Evolutionary conservation across 129 eudicot genomes (phyloP).

Genomic region (Kitagawia praeruptora): DNA sequence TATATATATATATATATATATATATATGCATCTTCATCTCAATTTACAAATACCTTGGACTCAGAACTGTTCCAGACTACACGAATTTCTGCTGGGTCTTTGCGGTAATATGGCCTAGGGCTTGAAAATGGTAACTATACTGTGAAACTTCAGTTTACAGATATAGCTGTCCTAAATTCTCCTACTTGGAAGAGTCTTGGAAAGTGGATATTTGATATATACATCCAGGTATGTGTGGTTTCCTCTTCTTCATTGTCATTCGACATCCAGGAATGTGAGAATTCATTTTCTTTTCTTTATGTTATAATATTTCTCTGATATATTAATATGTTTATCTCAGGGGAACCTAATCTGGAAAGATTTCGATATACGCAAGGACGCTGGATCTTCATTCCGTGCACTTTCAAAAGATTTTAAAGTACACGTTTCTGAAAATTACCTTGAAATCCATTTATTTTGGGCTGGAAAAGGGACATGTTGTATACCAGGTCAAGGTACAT

Average conservation of each 20-base stretch:
- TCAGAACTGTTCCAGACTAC: constrained; percentile 64
- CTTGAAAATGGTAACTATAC: constrained; percentile 76
- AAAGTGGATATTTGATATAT: constrained; percentile 74
- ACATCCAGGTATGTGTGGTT: constrained; percentile 49
- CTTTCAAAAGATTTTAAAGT: constrained; percentile 31
- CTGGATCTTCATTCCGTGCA: constrained; percentile 47
- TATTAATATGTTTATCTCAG: constrained; percentile 19
- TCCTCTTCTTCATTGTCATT: not conserved
- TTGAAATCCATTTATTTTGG: constrained; percentile 88
- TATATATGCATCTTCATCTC: constrained; percentile 19
- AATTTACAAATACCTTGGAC: constrained; percentile 50
- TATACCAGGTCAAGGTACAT: constrained; percentile 61
- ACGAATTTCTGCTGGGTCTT: constrained; percentile 70
- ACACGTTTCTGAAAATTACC: constrained; percentile 54
- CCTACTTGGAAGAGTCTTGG: constrained; percentile 55
- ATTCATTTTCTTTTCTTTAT: not conserved
- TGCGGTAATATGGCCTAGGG: constrained; percentile 84
- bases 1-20: no score
- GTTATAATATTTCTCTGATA: not conserved
- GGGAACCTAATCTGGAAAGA: constrained; percentile 47
- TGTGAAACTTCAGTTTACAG: constrained; percentile 65
- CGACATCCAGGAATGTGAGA: constrained; percentile 45
- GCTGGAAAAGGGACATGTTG: constrained; percentile 96
- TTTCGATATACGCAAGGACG: constrained; percentile 61
- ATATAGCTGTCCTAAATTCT: constrained; percentile 34